Evolutionary conservation across 108 stramenopile genomes (phyloP), one percentile per base, ranked within the genome.

Genomic region (Skeletonema menzelii): DNA sequence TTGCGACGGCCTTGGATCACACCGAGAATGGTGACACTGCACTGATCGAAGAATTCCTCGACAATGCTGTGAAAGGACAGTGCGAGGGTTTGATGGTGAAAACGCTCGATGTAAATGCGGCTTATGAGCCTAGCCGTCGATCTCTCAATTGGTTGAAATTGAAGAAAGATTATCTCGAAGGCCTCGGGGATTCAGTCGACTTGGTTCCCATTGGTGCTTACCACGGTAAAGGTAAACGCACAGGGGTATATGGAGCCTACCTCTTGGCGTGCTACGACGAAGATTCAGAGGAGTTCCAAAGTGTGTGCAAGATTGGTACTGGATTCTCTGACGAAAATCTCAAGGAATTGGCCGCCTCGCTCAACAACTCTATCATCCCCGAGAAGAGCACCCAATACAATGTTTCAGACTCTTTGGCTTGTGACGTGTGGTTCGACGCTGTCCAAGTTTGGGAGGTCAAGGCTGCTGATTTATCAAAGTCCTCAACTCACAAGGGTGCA

Each of bases 81-180:
- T 99, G 98, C 75, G 99, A 99, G 82, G 99, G 99, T 31, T 91
- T 99, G 59, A 99, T 99, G 99, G 98, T 99, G 28, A 99, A 99
- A 88, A 98, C 98, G 8, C 85, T 99, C 63, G 91, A 91, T 56
- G 85, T 73, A 15, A 91, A 95, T 73, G 93, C 93, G 44, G 80
- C 88, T 2, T 99, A 99, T 83, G 92, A 98, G 80, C 99, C 99
- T 8, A 93, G 94, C 34, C 84, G 86, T 56, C 87, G 99, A 35
- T 96, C 96, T 14, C 82, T 99, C 55, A 99, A 99, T 73, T 99
- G 99, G 99, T 85, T 99, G 70, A 99, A 99, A 67, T 88, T 99
- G 40, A 99, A 99, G 77, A 99, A 99, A 86, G 99, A 99, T 83
- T 99, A 99, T 65, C 84, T 99, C n/a, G 96, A 98, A 19, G 97